Evolutionary conservation across 352 stramenopile species (phyloP), one percentile per base, ranked within the genome.

Genomic region (Phytophthora tentaculata): DNA sequence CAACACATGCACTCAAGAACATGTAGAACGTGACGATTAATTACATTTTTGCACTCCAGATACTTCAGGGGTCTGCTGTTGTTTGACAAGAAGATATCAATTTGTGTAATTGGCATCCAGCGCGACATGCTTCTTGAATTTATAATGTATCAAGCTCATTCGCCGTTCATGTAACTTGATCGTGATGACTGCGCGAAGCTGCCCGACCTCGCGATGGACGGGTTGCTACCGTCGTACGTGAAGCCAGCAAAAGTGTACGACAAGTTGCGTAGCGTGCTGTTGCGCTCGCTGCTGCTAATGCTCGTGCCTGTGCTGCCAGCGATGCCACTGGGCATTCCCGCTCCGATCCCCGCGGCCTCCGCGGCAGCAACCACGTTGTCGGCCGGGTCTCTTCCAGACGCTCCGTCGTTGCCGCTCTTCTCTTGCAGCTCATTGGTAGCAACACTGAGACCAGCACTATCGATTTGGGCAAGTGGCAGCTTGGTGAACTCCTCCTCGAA

Each of bases 401-500:
- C 62, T 45, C 24, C 68, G 53, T 47, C 56, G 45, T 67, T 65
- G 10, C 17, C 49, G 13, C 17, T 61, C 24, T 68, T 77, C 55
- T 60, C 53, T 59, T 77, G 64, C 28, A 76, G 60, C 47, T 93
- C 81, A 26, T 62, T 72, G 5, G 74, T 85, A 14, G 63, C 66
- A 17, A 94, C 79, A 53, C 81, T 92, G 44, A 94, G 70, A 3
- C 85, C 83, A 37, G 84, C 77, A 50, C 83, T 88, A 49, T 91
- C 83, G 39, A 93, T 83, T 61, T 90, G 72, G 6, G 81, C 73
- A 41, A 92, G 74, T 14, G 86, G 86, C 43, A 94, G 63, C 61
- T 91, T 91, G 23, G 86, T 94, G 66, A 91, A 94, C 61, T 94
- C 86, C 48, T 94, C 86, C 71, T 94, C 86, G 68, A 94, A 94